A percentile compares a stretch with the other conserved stretches of the same genome.
Evolutionary conservation across 2,329 filamentous ascomycete genomes (phyloP).

Genomic region (Ascochyta fabae): DNA sequence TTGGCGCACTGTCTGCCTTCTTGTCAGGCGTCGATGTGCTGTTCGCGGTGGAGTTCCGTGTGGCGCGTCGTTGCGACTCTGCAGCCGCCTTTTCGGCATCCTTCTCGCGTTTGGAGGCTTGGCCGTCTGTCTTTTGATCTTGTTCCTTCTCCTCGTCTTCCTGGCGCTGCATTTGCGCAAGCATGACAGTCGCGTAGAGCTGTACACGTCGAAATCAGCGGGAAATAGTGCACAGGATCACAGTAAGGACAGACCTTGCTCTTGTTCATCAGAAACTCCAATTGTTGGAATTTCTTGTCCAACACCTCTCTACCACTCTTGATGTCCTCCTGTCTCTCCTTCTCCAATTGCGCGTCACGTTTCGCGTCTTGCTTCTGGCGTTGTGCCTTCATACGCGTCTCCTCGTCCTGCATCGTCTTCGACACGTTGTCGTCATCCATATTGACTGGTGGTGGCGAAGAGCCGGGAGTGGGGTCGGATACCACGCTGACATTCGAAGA

Average conservation of each 20-base stretch:
- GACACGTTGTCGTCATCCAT: constrained; percentile 44
- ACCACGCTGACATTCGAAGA: constrained; percentile 31
- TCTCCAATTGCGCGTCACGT: constrained; percentile 52
- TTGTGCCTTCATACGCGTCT: constrained; percentile 52
- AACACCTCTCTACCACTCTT: constrained; percentile 54
- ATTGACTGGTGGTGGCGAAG: constrained; percentile 40
- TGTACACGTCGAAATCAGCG: constrained; percentile 20
- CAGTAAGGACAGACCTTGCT: constrained; percentile 49
- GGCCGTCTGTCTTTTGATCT: constrained; percentile 54
- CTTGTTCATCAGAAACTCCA: constrained; percentile 60
- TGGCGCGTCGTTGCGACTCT: constrained; percentile 55
- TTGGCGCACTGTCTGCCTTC: constrained; percentile 25
- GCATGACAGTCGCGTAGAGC: constrained; percentile 60
- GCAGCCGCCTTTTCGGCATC: constrained; percentile 56
- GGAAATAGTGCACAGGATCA: no score
- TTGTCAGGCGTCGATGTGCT: constrained; percentile 24
- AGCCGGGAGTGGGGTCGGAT: constrained; percentile 42
- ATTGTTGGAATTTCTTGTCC: constrained; percentile 59
- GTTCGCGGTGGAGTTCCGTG: constrained; percentile 45
- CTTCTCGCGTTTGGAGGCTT: constrained; percentile 55
- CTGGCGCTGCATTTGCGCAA: constrained; percentile 60
- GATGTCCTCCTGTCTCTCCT: constrained; percentile 55
- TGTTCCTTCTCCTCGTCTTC: constrained; percentile 56
- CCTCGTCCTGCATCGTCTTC: constrained; percentile 54
- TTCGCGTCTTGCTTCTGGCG: constrained; percentile 55